Base-by-base conservation (phyloP, 306 rosid genomes). In the Chamaecrista fasciculata region DNA sequence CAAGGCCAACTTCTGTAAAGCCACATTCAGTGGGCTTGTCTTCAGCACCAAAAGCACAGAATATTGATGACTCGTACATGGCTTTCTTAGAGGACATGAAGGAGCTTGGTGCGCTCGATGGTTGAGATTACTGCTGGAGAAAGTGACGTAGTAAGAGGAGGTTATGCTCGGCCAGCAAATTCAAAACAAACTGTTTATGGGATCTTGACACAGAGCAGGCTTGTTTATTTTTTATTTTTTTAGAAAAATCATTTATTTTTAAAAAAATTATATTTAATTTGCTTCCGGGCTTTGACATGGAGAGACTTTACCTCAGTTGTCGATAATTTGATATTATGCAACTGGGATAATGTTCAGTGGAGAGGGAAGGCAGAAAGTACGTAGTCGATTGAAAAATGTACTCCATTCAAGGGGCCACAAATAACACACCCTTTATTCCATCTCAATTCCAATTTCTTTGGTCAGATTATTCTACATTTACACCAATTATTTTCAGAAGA, bases 21-120 rank as follows among this genome's bases (percentile, higher is more conserved):
- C 62, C 79, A 56, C 84, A 74, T 62, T 57, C 89, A 20, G 74
- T 57, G 46, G 80, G 75, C 70, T 76, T 83, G 2, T 79, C 90
- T 19, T 77, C 89, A 47, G 86, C 84, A 56, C 78, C 84, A 31
- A 93, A 83, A 86, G 70, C 79, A 66, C 89, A 33, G 77, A 81
- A 89, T 81, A 84, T 85, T 56, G 92, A 88, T 50, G 91, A 87
- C 83, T 94, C 91, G 0, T 88, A 82, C 34, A 48, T 74, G 48
- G 97, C 92, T 58, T 94, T 88, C 84, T 70, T 91, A 67, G 96
- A 92, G 81, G 94, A 88, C 81, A 89, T 87, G 88, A 87, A 86
- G 71, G 91, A 85, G 26, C 88, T 85, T 71, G 95, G 96, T 52
- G 95, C 93, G 40, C 97, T 93, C 80, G 97, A 88, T 68, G 75